Conservation (phyloP, 1,139 yeast species). For the Candida sp. region DNA sequence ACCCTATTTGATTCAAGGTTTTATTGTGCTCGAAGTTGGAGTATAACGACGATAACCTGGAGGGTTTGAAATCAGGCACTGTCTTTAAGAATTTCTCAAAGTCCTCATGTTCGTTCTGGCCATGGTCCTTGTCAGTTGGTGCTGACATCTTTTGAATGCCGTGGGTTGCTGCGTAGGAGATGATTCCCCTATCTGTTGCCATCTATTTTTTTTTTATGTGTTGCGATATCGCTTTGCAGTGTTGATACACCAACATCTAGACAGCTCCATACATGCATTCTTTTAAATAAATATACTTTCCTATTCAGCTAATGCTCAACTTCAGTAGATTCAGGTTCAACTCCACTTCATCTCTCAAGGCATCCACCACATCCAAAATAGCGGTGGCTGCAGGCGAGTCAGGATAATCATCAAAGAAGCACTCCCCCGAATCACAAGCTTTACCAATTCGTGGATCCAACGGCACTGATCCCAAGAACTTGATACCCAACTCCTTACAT, state of each 20-base stretch:
- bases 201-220: too few species aligned
- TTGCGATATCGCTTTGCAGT: not conserved
- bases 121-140: not conserved
- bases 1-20: slow-evolving; percentile 69
- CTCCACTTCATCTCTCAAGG: slow-evolving; percentile 52
- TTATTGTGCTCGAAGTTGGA: slow-evolving; percentile 59
- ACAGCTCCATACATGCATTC: not conserved
- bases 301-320: slow-evolving; percentile 10
- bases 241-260: not conserved
- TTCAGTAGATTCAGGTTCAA: slow-evolving; percentile 16
- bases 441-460: slow-evolving; percentile 94
- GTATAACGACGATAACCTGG: slow-evolving; percentile 66
- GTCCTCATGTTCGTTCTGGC: not conserved
- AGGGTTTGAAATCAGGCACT: slow-evolving; percentile 39
- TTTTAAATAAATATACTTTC: not conserved
- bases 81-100: slow-evolving; percentile 19
- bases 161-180: not conserved
- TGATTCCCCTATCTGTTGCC: too few species aligned
- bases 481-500: slow-evolving; percentile 77
- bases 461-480: slow-evolving; percentile 91
- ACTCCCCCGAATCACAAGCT: slow-evolving; percentile 88
- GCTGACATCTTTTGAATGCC: not conserved
- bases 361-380: slow-evolving; percentile 81
- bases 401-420: slow-evolving; percentile 81
- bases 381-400: slow-evolving; percentile 96